phyloP scores from a whole-genome alignment of 139 green algal species.

The Protoeuglena noctilucae region DNA sequence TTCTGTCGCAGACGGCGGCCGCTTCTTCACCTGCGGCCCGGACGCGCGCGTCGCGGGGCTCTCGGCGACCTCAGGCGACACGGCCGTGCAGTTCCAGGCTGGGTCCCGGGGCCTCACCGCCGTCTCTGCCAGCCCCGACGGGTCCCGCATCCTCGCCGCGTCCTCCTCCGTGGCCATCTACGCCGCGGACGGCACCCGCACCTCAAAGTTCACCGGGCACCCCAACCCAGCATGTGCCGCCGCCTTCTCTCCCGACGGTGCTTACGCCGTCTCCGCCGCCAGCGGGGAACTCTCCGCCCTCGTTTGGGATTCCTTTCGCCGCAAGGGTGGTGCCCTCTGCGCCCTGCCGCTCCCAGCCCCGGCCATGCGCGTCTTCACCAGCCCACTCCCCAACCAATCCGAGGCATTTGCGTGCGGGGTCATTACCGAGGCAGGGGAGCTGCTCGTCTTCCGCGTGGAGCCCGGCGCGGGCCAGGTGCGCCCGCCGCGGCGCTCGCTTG shows the following conservation, averaged over 20 bases:
- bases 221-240: neutral
- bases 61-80: neutral
- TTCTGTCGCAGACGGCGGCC: neutral
- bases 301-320: too few species aligned
- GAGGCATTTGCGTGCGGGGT: too few species aligned
- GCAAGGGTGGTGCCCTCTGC: too few species aligned
- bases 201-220: slow-evolving; percentile 41
- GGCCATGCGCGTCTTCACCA: too few species aligned
- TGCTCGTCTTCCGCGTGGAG: too few species aligned
- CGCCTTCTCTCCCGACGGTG: neutral
- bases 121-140: slow-evolving; percentile 17
- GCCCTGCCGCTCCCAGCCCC: too few species aligned
- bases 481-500: too few species aligned
- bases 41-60: neutral
- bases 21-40: neutral
- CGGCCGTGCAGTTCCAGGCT: neutral
- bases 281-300: too few species aligned
- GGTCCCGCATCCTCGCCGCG: slow-evolving; percentile 21
- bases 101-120: neutral
- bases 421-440: too few species aligned
- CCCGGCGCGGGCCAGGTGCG: too few species aligned
- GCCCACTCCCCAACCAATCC: too few species aligned
- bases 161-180: slow-evolving; percentile 35
- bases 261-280: neutral
- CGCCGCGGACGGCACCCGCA: slow-evolving; percentile 20